Base-by-base conservation (phyloP, 1,139 yeast species). In the Blastobotrys elegans region DNA sequence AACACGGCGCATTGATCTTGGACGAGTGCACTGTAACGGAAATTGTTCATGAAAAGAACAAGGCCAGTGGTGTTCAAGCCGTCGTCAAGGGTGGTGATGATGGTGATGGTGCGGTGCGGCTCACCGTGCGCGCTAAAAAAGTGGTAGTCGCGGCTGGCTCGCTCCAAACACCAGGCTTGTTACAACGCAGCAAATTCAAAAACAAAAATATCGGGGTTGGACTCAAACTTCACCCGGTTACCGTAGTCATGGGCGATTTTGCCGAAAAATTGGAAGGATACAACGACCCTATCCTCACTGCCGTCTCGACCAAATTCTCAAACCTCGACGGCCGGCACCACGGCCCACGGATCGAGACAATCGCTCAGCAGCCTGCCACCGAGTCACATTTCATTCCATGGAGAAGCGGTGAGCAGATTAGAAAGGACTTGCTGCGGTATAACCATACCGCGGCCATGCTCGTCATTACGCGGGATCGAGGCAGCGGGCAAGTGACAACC, bases 261-360 rank as follows among this genome's bases (percentile, higher is more conserved):
- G 71, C 67, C 0, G 63, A 62, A 10, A 61, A 62, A 11, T 40
- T 49, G 24, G 56, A 58, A 16, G 71, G 79, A 11, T 65, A 62
- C 51, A 60, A 46, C 16, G 56, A 59, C 24, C 72, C 79, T 10
- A 77, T 79, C 46, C 67, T 79, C 73, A 76, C 83, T 0, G 57
- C 79, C 0, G 79, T 77, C 1, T 70, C 77, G 58, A 68, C 72
- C 14, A 71, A 76, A 57, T 71, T 65, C 26, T 80, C 72, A 48
- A 78, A 79, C 54, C 55, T 76, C 32, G 83, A 79, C 58, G 82
- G 82, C 2, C 65, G 71, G 51, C 77, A 71, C 2, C 81, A 78
- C 57, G 84, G 84, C 2, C 76, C 80, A 11, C 74, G 73, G 60
- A 69, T 79, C 48, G 84, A 79, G 61, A 68, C 81, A 2, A 54